phyloP scores from a whole-genome alignment of 2,329 filamentous ascomycete species.

The Pestalotiopsis sp. region DNA sequence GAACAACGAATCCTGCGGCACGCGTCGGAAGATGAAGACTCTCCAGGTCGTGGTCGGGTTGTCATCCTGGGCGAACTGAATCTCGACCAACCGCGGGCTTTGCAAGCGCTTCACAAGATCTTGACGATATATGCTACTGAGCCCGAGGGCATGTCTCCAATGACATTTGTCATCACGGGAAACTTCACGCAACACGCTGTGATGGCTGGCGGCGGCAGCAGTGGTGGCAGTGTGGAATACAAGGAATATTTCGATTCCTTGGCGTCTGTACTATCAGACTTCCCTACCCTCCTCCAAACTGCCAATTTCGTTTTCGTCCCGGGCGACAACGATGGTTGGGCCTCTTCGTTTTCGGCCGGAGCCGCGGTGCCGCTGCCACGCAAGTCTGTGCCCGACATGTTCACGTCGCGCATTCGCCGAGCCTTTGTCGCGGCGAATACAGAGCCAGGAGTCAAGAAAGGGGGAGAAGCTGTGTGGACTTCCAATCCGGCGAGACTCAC shows the following conservation, averaged over 20 bases:
- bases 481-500: constrained; percentile 82
- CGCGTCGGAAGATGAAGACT: constrained; percentile 31
- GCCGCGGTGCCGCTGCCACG: constrained; percentile 71
- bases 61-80: constrained; percentile 85
- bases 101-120: constrained; percentile 80
- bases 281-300: constrained; percentile 74
- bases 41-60: constrained; percentile 52
- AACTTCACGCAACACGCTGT: constrained; percentile 75
- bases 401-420: constrained; percentile 83
- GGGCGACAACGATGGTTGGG: constrained; percentile 97
- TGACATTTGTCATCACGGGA: constrained; percentile 81
- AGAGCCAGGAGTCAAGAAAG: constrained; percentile 57
- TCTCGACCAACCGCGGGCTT: constrained; percentile 79
- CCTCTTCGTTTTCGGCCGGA: constrained; percentile 79
- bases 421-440: constrained; percentile 78
- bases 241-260: constrained; percentile 94
- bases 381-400: constrained; percentile 79
- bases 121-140: constrained; percentile 73
- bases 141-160: constrained; percentile 65
- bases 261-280: constrained; percentile 80
- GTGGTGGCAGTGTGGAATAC: constrained; percentile 87
- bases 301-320: constrained; percentile 92
- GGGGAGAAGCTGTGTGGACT: constrained; percentile 82
- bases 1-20: constrained; percentile 66
- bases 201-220: constrained; percentile 68